Conservation (phyloP, 305 asterid species). For the Coffea humblotiana region DNA sequence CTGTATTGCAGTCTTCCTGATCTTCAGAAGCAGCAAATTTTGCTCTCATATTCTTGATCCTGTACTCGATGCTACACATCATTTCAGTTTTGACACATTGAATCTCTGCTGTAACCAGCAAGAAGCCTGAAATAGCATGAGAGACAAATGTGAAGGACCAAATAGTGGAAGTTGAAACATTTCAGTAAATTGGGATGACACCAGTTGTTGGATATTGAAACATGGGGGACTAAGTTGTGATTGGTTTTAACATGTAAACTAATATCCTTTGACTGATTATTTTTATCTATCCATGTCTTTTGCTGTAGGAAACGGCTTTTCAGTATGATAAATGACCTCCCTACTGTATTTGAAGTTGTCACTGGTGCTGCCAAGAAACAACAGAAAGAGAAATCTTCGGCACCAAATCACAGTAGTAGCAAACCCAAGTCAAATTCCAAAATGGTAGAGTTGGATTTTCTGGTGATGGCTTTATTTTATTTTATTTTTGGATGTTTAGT, state of each 20-base stretch:
- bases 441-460: constrained; percentile 39
- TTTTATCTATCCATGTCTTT: constrained; percentile 1
- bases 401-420: constrained; percentile 50
- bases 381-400: constrained; percentile 56
- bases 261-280: neutral
- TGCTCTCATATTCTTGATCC: neutral
- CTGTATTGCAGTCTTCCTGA: neutral
- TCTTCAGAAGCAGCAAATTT: neutral
- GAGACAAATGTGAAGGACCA: neutral
- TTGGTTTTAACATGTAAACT: neutral
- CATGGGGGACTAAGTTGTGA: neutral
- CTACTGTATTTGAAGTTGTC: constrained; percentile 68
- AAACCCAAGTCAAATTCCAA: constrained; percentile 50
- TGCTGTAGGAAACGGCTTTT: constrained; percentile 67
- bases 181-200: neutral
- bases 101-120: neutral
- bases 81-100: neutral
- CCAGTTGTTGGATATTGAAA: neutral
- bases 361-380: constrained; percentile 56
- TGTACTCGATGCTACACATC: neutral
- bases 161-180: neutral
- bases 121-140: neutral
- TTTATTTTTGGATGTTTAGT: neutral
- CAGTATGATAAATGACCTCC: constrained; percentile 68
- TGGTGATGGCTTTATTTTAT: neutral